Evolutionary conservation across 129 eudicot species (phyloP).

Genomic region (Pseudognaphalium luteoalbum): DNA sequence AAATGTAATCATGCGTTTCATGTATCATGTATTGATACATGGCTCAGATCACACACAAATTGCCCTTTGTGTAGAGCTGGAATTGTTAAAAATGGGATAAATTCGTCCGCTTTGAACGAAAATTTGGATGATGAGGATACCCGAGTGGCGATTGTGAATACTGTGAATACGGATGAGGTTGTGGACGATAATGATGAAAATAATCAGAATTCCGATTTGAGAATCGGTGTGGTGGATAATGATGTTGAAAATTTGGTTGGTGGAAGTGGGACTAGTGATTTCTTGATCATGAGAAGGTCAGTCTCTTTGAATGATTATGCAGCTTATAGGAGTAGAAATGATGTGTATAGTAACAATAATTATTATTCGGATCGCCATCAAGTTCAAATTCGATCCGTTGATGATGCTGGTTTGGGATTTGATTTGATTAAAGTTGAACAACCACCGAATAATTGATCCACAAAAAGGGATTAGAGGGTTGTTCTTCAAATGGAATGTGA

Average conservation of each 20-base stretch:
- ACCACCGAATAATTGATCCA: background rate
- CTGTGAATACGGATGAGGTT: conserved; percentile 18
- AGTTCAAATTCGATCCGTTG: conserved; percentile 24
- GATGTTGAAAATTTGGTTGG: conserved; percentile 25
- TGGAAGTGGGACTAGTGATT: conserved; percentile 32
- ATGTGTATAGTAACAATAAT: conserved; percentile 27
- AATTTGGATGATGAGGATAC: conserved; percentile 34
- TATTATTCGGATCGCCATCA: conserved; percentile 44
- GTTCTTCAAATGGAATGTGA: conserved; percentile 5
- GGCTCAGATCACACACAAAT: conserved; percentile 75
- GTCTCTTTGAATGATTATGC: conserved; percentile 51
- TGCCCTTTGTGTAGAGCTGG: conserved; percentile 74
- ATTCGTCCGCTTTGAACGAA: conserved; percentile 12
- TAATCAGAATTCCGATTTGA: conserved; percentile 24
- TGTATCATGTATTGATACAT: conserved; percentile 66
- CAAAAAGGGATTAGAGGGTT: background rate
- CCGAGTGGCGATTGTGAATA: conserved; percentile 18
- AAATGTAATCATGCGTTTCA: conserved; percentile 76
- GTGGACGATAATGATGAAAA: conserved; percentile 21
- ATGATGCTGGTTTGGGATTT: conserved; percentile 30
- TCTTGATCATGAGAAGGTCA: conserved; percentile 48
- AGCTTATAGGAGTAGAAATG: conserved; percentile 37
- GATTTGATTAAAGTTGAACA: conserved; percentile 26
- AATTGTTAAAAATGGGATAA: conserved; percentile 28
- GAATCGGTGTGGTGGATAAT: conserved; percentile 37